Base-by-base conservation (phyloP, 768 basidiomycete species). In the Rhodotorula graminis region DNA sequence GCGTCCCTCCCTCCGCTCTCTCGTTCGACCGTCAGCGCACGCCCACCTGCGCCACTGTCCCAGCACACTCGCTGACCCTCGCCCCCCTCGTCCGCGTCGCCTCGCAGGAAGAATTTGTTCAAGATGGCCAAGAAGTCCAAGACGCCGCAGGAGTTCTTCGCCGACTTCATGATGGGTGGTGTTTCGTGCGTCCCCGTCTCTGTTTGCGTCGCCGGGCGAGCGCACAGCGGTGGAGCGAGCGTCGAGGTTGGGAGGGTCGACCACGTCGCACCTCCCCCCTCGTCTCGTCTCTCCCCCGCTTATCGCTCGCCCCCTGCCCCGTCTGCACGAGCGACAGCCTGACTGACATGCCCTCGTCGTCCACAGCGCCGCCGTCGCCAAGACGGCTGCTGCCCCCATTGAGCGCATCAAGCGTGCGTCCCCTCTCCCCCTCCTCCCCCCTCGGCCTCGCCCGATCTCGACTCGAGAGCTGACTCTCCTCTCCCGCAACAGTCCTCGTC, bases 381-480 rank as follows among this genome's bases (percentile, higher is more conserved):
- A 99, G 88, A 98, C 96, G 77, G 91, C 90, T 77, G 96, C 96
- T 79, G 96, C 96, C 76, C 96, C 96, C 84, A 99, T 99, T 80
- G 96, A 98, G 88, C 93, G 96, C 81, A 95, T 99, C 84, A 99
- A 99, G 84, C 89, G 98, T 80, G 84, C 95, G 82, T 90, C 95
- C 18, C 47, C 47, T 23, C 47, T 15, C 47, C 47, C 47, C 47
- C 72, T 92, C 31, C 27, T 47, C 7, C 40, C 25, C 16, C 23
- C 57, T 53, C 55, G 3, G 40, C 16, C 61, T 61, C 33, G 18
- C 14, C 23, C 61, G 3, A 18, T 33, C 11, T 10, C 21, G 6
- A 42, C 27, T 6, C 3, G 18, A 1, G 16, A 1, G 16, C n/a
- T 40, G 33, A 46, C 56, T 61, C 25, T 53, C 50, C 4, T 21